Conservation (phyloP, 495 filamentous ascomycete species). For the Xylaria sp. region DNA sequence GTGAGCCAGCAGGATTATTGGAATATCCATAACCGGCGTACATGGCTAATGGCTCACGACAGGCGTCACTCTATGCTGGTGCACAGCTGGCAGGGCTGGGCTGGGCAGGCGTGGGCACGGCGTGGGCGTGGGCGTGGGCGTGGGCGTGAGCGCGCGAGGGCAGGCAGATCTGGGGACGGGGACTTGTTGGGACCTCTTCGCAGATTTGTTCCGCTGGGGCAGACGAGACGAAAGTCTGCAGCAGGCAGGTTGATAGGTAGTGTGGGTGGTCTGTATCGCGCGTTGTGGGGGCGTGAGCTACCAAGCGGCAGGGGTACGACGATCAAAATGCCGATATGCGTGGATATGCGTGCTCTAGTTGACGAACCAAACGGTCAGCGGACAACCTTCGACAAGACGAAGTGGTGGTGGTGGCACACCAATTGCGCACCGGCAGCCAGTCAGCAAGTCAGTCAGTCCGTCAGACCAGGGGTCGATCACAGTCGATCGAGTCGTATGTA, state of each 20-base stretch:
- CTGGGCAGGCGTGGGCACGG: conserved; percentile 37
- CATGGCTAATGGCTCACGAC: conserved; percentile 57
- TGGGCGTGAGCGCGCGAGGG: conserved; percentile 34
- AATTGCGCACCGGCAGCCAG: conserved; percentile 20
- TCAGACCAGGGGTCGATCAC: conserved; percentile 17
- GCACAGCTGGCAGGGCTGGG: conserved; percentile 47
- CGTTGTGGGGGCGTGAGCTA: conserved; percentile 45
- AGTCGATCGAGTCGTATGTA: conserved; percentile 19
- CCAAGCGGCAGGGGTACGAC: conserved; percentile 40
- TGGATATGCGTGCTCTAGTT: conserved; percentile 17
- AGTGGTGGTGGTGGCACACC: conserved; percentile 24
- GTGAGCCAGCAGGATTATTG: conserved; percentile 52
- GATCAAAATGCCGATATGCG: conserved; percentile 41
- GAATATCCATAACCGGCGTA: conserved; percentile 58
- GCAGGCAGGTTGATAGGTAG: conserved; percentile 13
- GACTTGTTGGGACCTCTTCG: conserved; percentile 39
- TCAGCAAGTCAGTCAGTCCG: conserved; percentile 27
- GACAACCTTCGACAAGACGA: conserved; percentile 24
- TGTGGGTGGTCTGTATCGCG: conserved; percentile 38
- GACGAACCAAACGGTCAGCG: conserved; percentile 19
- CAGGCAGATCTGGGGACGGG: conserved; percentile 43
- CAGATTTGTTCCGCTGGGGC: conserved; percentile 36
- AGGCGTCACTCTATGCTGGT: conserved; percentile 39
- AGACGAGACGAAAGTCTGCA: conserved; percentile 24
- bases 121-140: conserved; percentile 27